Base-by-base conservation (phyloP, 805 yeast species). In the Metschnikowia reukaufii region DNA sequence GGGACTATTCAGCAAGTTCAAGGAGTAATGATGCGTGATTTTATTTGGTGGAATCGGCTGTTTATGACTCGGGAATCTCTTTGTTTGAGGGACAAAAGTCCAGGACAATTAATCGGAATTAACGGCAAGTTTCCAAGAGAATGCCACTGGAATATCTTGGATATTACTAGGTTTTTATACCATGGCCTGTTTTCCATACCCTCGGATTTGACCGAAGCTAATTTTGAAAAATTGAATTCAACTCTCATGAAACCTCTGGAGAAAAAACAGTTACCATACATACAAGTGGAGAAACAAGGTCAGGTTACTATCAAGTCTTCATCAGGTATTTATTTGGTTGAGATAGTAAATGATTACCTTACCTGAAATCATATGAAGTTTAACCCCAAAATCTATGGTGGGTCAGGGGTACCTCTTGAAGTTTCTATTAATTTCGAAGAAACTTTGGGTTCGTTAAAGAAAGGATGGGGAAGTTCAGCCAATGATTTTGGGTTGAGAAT, bases 1-100 rank as follows among this genome's bases (percentile, higher is more conserved):
- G 96, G 97, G 0, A 86, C 92, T 53, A 97, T 98, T 0, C 97
- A 92, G 66, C 94, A 90, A 64, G 86, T 83, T 10, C 72, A 76
- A 54, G 98, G 98, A 16, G 86, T 92, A 20, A 94, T 92, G 98
- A 67, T 88, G 32, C 74, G 97, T 48, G 96, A 86, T 48, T 94
- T 91, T 62, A 73, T 83, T 16, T 80, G 84, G 48, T 79, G 89
- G 75, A 86, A 90, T 63, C 75, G 98, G 48, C 81, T 88, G 9
- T 94, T 90, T 60, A 73, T 84, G 69, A 81, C 96, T 0, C 72
- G 82, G 48, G 97, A 90, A 61, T 68, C 70, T 0, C 64, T 66
- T 21, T 78, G 87, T 44, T 49, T 74, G 10, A 70, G 90, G 59
- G 81, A 86, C 0, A 68, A 68, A 0, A 66, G 73, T 1, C 50